Conservation (phyloP, 225 moss, liverwort and hornwort species). For the Climacium dendroides region DNA sequence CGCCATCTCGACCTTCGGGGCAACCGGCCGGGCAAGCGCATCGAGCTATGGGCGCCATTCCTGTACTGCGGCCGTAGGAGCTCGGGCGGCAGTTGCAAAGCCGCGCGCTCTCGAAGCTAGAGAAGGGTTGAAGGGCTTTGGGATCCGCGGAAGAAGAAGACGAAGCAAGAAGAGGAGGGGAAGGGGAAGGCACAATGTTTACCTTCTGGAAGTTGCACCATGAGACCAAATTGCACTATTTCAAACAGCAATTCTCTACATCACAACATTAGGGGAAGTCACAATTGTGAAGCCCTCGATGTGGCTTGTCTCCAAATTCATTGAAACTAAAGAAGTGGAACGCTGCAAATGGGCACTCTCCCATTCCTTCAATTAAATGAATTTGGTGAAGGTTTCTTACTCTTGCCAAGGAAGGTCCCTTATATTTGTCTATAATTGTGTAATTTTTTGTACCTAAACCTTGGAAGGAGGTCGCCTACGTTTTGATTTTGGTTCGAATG, state of each 20-base stretch:
- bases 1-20: not conserved
- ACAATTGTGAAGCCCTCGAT: not conserved
- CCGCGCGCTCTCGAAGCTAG: not conserved
- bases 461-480: rapidly evolving
- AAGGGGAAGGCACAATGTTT: not conserved
- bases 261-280: no score
- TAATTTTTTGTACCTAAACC: not conserved
- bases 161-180: not conserved
- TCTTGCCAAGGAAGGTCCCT: not conserved
- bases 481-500: rapidly evolving
- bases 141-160: not conserved
- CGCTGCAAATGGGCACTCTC: rapidly evolving
- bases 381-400: no score
- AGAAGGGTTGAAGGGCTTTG: no score
- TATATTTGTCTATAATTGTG: not conserved
- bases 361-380: no score
- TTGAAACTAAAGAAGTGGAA: not conserved
- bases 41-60: not conserved
- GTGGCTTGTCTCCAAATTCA: rapidly evolving
- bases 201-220: not conserved
- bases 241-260: not conserved
- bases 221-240: not conserved
- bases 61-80: not conserved
- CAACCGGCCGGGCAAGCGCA: not conserved
- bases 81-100: not conserved